Evolutionary conservation across 495 filamentous ascomycete genomes (phyloP).

Genomic region (Filosporella fistucella): DNA sequence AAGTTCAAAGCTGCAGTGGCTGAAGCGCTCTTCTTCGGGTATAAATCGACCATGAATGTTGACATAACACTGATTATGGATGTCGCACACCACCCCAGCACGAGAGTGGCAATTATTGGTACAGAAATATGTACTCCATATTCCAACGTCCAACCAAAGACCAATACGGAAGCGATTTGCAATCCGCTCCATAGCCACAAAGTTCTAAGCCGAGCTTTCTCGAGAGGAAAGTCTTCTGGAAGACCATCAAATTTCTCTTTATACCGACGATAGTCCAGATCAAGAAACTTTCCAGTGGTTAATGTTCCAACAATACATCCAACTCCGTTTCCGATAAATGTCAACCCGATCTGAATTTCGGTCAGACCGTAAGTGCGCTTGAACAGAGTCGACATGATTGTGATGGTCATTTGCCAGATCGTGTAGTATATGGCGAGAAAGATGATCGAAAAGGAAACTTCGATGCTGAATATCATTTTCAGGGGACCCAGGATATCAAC

Average conservation of each 20-base stretch:
- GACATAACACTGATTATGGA: conserved; percentile 32
- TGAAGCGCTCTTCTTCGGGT: conserved; percentile 30
- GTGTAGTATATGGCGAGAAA: conserved; percentile 49
- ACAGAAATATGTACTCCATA: conserved; percentile 29
- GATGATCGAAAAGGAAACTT: conserved; percentile 36
- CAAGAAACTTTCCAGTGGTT: conserved; percentile 53
- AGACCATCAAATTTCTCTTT: conserved; percentile 32
- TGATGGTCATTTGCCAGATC: conserved; percentile 54
- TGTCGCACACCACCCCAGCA: conserved; percentile 36
- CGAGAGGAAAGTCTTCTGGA: conserved; percentile 27
- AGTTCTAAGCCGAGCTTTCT: conserved; percentile 35
- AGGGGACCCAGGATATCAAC: conserved; percentile 19
- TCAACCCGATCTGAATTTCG: conserved; percentile 60
- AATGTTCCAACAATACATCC: conserved; percentile 64
- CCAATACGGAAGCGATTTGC: conserved; percentile 30
- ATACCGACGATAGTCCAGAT: conserved; percentile 39
- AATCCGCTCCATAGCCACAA: conserved; percentile 29
- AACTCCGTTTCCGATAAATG: conserved; percentile 54
- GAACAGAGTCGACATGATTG: conserved; percentile 51
- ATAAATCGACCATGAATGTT: conserved; percentile 39
- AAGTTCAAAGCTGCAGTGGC: conserved; percentile 37
- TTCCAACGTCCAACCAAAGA: conserved; percentile 32
- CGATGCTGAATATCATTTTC: conserved; percentile 15
- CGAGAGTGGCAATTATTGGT: conserved; percentile 30
- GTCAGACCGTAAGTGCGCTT: conserved; percentile 54